Evolutionary conservation across 345 rosid genomes (phyloP).

Genomic region (Murraya paniculata): DNA sequence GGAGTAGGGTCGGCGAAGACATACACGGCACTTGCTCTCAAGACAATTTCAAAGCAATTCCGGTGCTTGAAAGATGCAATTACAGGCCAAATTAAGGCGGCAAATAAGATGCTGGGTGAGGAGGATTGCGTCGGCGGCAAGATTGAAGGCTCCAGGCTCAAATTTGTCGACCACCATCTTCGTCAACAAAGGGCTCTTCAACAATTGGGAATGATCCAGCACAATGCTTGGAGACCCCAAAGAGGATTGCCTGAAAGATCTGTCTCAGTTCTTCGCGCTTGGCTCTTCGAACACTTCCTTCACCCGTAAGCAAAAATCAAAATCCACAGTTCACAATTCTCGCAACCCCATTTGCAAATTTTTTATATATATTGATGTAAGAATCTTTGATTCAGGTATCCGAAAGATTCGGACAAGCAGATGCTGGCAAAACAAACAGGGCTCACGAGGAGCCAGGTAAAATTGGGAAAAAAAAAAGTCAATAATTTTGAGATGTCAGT

Average conservation of each 20-base stretch:
- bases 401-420: constrained; percentile 93
- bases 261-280: constrained; percentile 93
- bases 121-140: constrained; percentile 69
- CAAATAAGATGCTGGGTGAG: constrained; percentile 87
- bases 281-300: constrained; percentile 98
- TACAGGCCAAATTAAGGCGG: constrained; percentile 73
- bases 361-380: background rate
- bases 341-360: no score
- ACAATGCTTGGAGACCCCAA: constrained; percentile 99
- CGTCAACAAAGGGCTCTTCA: constrained; percentile 96
- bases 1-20: constrained; percentile 88
- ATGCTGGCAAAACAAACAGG: constrained; percentile 96
- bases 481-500: background rate
- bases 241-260: constrained; percentile 95
- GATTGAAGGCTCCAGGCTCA: constrained; percentile 85
- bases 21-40: constrained; percentile 81
- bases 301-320: constrained; percentile 66
- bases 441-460: constrained; percentile 89
- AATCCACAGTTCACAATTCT: background rate
- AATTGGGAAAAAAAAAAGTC: background rate
- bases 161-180: constrained; percentile 87
- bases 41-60: constrained; percentile 94
- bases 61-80: constrained; percentile 91
- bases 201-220: constrained; percentile 96
- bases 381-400: constrained; percentile 53